Percentiles rank a stretch among this genome's conserved stretches.
Evolutionary conservation across 345 rosid species (phyloP).

Genomic region (Cochlearia excelsa): DNA sequence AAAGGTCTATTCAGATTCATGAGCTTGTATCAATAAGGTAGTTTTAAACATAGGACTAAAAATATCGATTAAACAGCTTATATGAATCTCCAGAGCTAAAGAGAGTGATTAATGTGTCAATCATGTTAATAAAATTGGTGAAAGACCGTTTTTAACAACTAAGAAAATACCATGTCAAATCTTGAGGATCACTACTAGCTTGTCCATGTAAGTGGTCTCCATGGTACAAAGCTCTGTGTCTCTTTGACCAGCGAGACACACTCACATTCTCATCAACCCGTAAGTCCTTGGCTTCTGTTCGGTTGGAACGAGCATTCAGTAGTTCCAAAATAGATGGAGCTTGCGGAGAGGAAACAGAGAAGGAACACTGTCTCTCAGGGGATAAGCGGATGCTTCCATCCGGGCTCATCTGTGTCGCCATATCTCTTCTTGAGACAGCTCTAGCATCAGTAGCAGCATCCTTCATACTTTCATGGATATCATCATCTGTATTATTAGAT

Average conservation of each 20-base stretch:
- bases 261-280: slow-evolving; percentile 87
- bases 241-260: slow-evolving; percentile 88
- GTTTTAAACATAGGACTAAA: background rate
- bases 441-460: slow-evolving; percentile 63
- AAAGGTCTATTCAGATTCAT: background rate
- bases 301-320: slow-evolving; percentile 44
- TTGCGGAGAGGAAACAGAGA: slow-evolving; percentile 53
- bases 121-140: slow-evolving; percentile 11
- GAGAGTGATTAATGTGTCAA: background rate
- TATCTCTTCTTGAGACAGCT: slow-evolving; percentile 84
- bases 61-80: background rate
- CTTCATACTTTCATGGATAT: slow-evolving; percentile 42
- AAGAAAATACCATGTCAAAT: slow-evolving; percentile 67
- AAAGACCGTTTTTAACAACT: slow-evolving; percentile 46
- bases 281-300: slow-evolving; percentile 70
- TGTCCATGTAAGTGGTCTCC: slow-evolving; percentile 72
- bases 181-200: slow-evolving; percentile 40
- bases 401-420: slow-evolving; percentile 98
- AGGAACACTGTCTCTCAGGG: slow-evolving; percentile 51
- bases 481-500: background rate
- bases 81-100: background rate
- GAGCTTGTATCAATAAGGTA: background rate
- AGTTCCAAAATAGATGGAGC: slow-evolving; percentile 53
- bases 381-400: slow-evolving; percentile 62
- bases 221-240: slow-evolving; percentile 46